A percentile compares a stretch with the other conserved stretches of the same genome.
Evolutionary conservation across 2,329 filamentous ascomycete genomes (phyloP).

Genomic region (Seiridium cupressi): DNA sequence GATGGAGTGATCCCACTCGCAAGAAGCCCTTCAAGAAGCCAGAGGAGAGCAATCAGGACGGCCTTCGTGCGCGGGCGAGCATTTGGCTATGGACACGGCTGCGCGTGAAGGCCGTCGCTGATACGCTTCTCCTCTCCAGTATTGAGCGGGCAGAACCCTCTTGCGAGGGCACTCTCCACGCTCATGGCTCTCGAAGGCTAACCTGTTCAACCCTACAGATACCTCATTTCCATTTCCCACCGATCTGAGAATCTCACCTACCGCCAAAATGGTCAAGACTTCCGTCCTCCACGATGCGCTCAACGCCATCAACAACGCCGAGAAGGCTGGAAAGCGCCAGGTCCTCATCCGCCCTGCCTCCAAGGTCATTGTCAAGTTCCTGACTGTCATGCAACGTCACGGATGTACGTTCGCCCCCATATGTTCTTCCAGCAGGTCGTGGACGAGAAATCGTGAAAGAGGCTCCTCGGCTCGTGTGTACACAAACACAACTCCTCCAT

Average conservation of each 20-base stretch:
- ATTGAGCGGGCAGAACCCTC: conserved; percentile 71
- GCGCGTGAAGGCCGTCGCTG: conserved; percentile 24
- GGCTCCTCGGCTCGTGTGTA: neutral
- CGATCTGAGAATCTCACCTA: conserved; percentile 79
- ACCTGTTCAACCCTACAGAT: conserved; percentile 51
- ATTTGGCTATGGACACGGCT: conserved; percentile 8
- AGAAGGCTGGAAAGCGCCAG: conserved; percentile 99
- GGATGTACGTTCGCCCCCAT: conserved; percentile 54
- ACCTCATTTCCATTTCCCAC: conserved; percentile 55
- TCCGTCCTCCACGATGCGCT: conserved; percentile 99
- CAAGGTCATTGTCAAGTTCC: conserved; percentile 99
- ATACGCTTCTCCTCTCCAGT: conserved; percentile 65
- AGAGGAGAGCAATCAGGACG: conserved; percentile 60
- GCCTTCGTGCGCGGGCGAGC: conserved; percentile 17
- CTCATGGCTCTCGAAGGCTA: conserved; percentile 64
- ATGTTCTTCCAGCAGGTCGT: too few relatives aligned
- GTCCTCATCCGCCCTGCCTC: conserved; percentile 96
- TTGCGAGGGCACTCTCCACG: conserved; percentile 68
- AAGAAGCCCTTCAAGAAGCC: conserved; percentile 47
- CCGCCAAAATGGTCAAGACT: conserved; percentile 96
- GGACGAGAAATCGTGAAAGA: neutral
- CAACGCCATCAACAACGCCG: conserved; percentile 99
- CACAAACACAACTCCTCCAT: neutral
- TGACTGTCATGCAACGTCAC: conserved; percentile 98
- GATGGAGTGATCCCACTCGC: conserved; percentile 30